phyloP scores from a whole-genome alignment of 768 basidiomycete genomes.

The Tricholoma flavovirens region DNA sequence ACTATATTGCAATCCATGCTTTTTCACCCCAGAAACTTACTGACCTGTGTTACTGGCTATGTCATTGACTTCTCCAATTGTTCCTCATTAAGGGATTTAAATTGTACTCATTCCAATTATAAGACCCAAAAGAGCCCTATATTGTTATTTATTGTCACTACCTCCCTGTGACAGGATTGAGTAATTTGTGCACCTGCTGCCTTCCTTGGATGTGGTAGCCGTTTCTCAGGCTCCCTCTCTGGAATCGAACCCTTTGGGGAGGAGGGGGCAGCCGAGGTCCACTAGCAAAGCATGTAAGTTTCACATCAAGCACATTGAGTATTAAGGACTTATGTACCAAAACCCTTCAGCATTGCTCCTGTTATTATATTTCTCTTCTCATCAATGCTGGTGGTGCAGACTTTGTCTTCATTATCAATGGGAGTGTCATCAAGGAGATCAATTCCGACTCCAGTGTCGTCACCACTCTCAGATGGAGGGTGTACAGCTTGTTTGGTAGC shows the following conservation, averaged over 20 bases:
- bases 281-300: not conserved
- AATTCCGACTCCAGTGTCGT: not conserved
- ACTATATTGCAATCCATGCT: too few relatives aligned
- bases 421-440: not conserved
- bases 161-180: too few relatives aligned
- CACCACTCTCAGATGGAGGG: not conserved
- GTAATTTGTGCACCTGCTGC: too few relatives aligned
- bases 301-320: not conserved
- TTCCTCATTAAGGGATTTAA: too few relatives aligned
- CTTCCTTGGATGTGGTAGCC: too few relatives aligned
- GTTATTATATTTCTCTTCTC: not conserved
- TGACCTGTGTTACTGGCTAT: too few relatives aligned
- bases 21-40: not conserved
- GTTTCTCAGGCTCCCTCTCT: too few relatives aligned
- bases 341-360: not conserved
- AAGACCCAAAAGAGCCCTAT: too few relatives aligned
- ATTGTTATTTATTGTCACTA: too few relatives aligned
- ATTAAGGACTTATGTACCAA: not conserved
- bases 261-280: not conserved
- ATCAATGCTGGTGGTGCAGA: not conserved
- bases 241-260: slow-evolving; percentile 19
- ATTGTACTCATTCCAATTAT: too few relatives aligned
- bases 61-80: too few relatives aligned
- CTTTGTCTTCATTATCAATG: not conserved
- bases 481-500: not conserved